Conservation (phyloP, 2,329 filamentous ascomycete genomes). For the Rugonectria rugulosa region DNA sequence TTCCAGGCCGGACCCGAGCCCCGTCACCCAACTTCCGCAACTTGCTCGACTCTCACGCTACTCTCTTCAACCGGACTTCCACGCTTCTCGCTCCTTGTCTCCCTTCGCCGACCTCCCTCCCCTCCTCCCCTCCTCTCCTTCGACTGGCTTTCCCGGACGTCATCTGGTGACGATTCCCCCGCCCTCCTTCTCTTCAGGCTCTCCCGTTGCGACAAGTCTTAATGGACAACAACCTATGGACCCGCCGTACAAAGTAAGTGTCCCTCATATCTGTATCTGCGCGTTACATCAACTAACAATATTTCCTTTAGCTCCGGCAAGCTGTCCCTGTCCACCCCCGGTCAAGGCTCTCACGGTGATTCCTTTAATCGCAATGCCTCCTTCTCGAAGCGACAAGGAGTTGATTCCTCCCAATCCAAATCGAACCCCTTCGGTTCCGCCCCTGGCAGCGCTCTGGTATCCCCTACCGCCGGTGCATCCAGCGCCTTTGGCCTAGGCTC, state of each 20-base stretch:
- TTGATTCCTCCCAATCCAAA: constrained; percentile 74
- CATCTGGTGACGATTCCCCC: constrained; percentile 35
- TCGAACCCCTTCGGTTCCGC: constrained; percentile 80
- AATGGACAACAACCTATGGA: constrained; percentile 77
- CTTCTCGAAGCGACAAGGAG: constrained; percentile 77
- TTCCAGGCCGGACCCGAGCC: constrained; percentile 1
- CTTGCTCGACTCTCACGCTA: constrained; percentile 4
- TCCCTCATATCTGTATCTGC: constrained; percentile 1
- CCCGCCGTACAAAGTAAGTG: constrained; percentile 81
- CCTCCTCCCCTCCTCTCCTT: constrained; percentile 13
- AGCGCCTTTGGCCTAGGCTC: constrained; percentile 94
- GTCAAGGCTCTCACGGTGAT: constrained; percentile 61
- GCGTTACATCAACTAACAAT: constrained; percentile 24
- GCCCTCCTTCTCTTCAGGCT: constrained; percentile 33
- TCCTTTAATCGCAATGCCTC: constrained; percentile 67
- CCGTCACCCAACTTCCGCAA: constrained; percentile 7
- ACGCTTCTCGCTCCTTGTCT: constrained; percentile 2
- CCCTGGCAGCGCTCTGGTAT: constrained; percentile 63
- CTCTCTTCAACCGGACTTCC: background rate
- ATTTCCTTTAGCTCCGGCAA: constrained; percentile 73
- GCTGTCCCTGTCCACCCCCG: constrained; percentile 84
- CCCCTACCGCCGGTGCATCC: constrained; percentile 68
- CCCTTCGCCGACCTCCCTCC: background rate
- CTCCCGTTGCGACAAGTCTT: constrained; percentile 45
- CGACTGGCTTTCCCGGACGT: constrained; percentile 28